Base-by-base conservation (phyloP, 1,139 yeast species). In the Hyphopichia burtonii region DNA sequence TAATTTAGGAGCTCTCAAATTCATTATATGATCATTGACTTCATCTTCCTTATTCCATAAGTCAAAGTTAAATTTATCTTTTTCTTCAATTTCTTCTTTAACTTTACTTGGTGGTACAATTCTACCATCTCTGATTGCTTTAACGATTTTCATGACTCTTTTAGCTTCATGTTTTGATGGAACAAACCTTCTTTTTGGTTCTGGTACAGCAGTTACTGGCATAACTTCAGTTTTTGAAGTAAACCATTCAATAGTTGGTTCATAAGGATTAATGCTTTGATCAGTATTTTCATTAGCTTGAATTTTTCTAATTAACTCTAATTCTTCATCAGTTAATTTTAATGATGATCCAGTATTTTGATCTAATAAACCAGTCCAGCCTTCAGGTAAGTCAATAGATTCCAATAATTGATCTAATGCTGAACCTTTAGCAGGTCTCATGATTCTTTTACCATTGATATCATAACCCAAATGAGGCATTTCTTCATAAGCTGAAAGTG, bases 401-500 rank as follows among this genome's bases (percentile, higher is more conserved):
- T 93, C 99, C 50, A 94, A 71, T 49, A 93, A 74, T 53, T 84
- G 86, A 58, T 93, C 98, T 53, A 94, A 75, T 1, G 99, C 99
- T 43, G 95, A 83, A 8, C 96, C 96, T 58, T 88, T 86, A 14
- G 98, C 99, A 11, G 99, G 99, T 65, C 99, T 81, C 98, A 94
- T 91, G 55, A 93, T 90, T 58, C 99, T 81, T 63, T 90, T 91
- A 58, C 99, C 99, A 62, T 94, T 94, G 56, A 93, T 90, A 63
- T 90, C 94, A 65, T 93, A 93, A 42, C 99, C 99, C 50, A 93
- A 83, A 61, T 94, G 99, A 1, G 99, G 99, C 84, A 86, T 86
- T 62, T 90, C 96, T 42, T 93, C 99, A 61, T 93, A 93, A 1
- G 96, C 97, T 18, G 93, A 80, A 30, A 93, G 59, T 40, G 99